Base-by-base conservation (phyloP, 2,329 filamentous ascomycete genomes). In the Penicillium digitatum region DNA sequence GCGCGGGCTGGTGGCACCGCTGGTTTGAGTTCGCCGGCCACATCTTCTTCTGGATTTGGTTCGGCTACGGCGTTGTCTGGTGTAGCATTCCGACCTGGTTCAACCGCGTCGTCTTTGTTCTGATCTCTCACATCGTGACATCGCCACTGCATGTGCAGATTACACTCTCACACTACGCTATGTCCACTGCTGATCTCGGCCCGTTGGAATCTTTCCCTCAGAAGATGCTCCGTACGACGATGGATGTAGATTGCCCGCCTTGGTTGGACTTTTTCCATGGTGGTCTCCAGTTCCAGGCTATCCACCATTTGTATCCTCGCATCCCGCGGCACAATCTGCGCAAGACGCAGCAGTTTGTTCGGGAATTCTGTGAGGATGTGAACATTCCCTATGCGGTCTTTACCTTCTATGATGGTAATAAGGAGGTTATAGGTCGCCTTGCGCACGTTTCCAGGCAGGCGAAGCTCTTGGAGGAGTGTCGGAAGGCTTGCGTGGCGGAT, bases 221-320 rank as follows among this genome's bases (percentile, higher is more conserved):
- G 73, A 88, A 86, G 70, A 93, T 94, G 87, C 79, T 95, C 43
- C 85, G 90, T 60, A 95, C 90, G 0, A 95, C 90, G 7, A 95
- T 95, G 90, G 90, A 95, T 61, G 85, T 95, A 14, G 89, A 93
- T 66, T 95, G 90, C 67, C 89, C 90, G 0, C 77, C 80, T 12
- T 95, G 90, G 90, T 78, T 95, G 27, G 90, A 95, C 69, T 95
- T 90, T 66, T 81, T 95, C 69, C 90, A 95, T 63, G 90, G 90
- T 18, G 90, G 90, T 1, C 76, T 95, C 56, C 90, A 95, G 72
- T 95, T 95, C 73, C 90, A 95, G 74, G 89, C 86, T 2, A 85
- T 95, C 40, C 90, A 95, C 67, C 90, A 95, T 70, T 74, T 95
- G 34, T 95, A 86, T 66, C 90, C 90, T 1, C 82, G 90, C 3